Evolutionary conservation across 1,139 yeast species (phyloP).

Genomic region (Kodamaea ohmeri): DNA sequence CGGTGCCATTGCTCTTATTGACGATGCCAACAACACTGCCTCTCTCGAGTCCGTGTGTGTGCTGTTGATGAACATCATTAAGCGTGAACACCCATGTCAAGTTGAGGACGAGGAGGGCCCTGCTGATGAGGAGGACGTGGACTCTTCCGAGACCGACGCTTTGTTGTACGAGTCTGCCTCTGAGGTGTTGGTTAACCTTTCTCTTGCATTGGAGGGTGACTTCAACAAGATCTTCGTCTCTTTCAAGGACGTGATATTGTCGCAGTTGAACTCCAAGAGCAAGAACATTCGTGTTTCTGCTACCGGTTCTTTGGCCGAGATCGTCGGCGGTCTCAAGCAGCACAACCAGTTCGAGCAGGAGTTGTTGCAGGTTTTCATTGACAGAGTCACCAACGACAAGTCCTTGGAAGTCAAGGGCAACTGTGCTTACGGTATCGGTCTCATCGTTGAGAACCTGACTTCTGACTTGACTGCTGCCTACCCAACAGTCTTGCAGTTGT

Average conservation of each 20-base stretch:
- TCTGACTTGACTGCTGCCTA: constrained; percentile 62
- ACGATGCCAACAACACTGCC: constrained; percentile 53
- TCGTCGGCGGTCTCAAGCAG: constrained; percentile 70
- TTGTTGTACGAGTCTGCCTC: constrained; percentile 79
- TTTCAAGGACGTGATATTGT: constrained; percentile 64
- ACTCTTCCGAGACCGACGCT: constrained; percentile 85
- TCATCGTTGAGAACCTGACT: constrained; percentile 61
- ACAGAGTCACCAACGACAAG: constrained; percentile 70
- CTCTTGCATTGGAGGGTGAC: constrained; percentile 71
- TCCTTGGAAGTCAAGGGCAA: constrained; percentile 90
- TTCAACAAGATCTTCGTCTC: constrained; percentile 70
- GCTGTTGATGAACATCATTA: constrained; percentile 67
- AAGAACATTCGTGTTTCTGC: constrained; percentile 78
- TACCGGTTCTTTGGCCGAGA: constrained; percentile 89
- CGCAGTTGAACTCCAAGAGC: constrained; percentile 62
- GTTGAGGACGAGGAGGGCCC: constrained; percentile 50
- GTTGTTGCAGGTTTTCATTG: constrained; percentile 65
- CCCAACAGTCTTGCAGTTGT: constrained; percentile 66
- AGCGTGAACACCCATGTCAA: constrained; percentile 83
- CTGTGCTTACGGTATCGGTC: constrained; percentile 95
- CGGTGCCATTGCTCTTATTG: constrained; percentile 73
- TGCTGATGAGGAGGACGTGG: constrained; percentile 51
- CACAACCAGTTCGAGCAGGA: constrained; percentile 68
- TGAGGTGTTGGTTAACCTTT: constrained; percentile 77
- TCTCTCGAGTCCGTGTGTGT: constrained; percentile 65